Percentiles rank a stretch among this genome's conserved stretches.
Conservation (phyloP, 2,329 filamentous ascomycete genomes). For the Chrysoporthe austroafricana region DNA sequence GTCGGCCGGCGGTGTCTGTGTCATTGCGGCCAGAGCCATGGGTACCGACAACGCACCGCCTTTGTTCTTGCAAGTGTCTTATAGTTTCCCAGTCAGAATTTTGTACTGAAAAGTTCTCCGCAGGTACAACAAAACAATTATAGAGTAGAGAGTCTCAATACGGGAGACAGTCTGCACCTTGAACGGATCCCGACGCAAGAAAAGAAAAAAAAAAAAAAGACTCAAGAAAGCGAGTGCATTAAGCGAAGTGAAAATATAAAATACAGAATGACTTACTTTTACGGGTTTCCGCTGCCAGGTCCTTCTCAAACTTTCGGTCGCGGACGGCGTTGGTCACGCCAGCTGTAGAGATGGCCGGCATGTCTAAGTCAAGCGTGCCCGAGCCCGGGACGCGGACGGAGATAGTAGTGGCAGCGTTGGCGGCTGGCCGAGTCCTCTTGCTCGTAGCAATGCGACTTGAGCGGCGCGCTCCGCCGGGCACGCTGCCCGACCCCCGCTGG, state of each 20-base stretch:
- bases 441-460: slow-evolving; percentile 30
- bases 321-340: slow-evolving; percentile 30
- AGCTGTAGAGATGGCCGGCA: slow-evolving; percentile 26
- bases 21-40: slow-evolving; percentile 34
- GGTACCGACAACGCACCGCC: slow-evolving; percentile 40
- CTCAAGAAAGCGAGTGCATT: not conserved
- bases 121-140: not conserved
- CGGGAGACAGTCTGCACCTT: no score
- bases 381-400: slow-evolving; percentile 40
- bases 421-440: slow-evolving; percentile 32
- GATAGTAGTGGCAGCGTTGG: slow-evolving; percentile 37
- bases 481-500: slow-evolving; percentile 1
- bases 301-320: slow-evolving; percentile 44
- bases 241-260: no score
- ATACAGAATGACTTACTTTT: slow-evolving; percentile 32
- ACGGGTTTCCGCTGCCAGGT: slow-evolving; percentile 46
- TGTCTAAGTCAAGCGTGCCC: slow-evolving; percentile 31
- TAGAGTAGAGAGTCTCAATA: not conserved
- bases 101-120: not conserved
- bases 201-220: not conserved
- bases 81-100: not conserved
- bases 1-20: not conserved
- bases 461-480: slow-evolving; percentile 14
- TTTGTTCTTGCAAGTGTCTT: slow-evolving; percentile 50
- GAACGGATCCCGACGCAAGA: no score